Evolutionary conservation across 2,329 filamentous ascomycete species (phyloP).

Genomic region (Sarocladium brachiariae): DNA sequence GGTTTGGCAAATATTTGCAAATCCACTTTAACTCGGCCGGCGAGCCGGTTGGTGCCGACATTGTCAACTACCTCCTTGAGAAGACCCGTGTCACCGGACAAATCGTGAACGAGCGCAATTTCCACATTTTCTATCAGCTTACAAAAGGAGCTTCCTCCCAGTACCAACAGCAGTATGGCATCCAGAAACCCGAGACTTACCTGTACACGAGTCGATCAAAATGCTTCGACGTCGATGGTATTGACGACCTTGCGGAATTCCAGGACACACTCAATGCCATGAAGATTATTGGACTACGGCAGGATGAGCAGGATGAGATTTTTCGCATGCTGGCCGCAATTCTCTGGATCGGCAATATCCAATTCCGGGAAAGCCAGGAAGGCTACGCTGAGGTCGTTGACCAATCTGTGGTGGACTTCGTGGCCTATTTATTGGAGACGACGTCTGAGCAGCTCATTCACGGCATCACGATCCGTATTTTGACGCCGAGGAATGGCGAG

Average conservation of each 20-base stretch:
- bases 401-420: slow-evolving; percentile 86
- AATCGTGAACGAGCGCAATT: slow-evolving; percentile 92
- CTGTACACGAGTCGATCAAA: slow-evolving; percentile 90
- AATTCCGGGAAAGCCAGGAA: slow-evolving; percentile 81
- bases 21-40: slow-evolving; percentile 90
- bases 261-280: slow-evolving; percentile 89
- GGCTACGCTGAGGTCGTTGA: slow-evolving; percentile 84
- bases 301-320: slow-evolving; percentile 89
- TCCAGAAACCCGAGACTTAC: slow-evolving; percentile 90
- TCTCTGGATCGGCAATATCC: slow-evolving; percentile 90
- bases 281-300: slow-evolving; percentile 82
- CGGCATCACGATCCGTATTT: slow-evolving; percentile 80
- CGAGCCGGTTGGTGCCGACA: slow-evolving; percentile 91
- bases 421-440: slow-evolving; percentile 89
- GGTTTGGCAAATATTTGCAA: slow-evolving; percentile 97
- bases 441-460: slow-evolving; percentile 73
- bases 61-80: slow-evolving; percentile 96
- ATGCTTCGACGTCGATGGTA: slow-evolving; percentile 88
- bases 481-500: slow-evolving; percentile 62
- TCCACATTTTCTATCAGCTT: slow-evolving; percentile 99
- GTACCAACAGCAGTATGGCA: slow-evolving; percentile 80
- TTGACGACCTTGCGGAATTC: slow-evolving; percentile 86
- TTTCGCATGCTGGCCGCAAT: slow-evolving; percentile 92
- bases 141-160: slow-evolving; percentile 86
- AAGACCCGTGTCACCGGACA: slow-evolving; percentile 93